Percentiles rank a stretch among this genome's conserved stretches.
Evolutionary conservation across 164 flowering plant genomes (phyloP).

Genomic region (Umbilicus rupestris): DNA sequence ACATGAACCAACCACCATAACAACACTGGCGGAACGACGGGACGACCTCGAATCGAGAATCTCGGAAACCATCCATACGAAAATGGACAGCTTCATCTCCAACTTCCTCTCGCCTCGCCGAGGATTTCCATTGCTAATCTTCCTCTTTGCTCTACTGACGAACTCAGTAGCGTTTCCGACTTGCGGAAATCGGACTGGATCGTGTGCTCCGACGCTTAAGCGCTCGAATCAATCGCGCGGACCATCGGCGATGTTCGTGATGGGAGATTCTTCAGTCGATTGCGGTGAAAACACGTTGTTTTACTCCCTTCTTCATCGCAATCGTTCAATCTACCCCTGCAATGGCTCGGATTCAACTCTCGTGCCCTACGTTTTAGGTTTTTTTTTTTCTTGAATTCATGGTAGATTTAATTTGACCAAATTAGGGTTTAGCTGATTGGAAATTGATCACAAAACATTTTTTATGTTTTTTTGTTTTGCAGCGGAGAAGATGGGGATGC

Average conservation of each 20-base stretch:
- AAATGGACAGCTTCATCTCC: not conserved
- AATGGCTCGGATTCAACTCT: conserved; percentile 32
- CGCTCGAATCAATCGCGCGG: not conserved
- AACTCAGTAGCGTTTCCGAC: not conserved
- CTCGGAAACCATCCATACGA: not conserved
- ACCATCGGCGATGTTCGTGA: conserved; percentile 25
- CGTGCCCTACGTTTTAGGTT: conserved; percentile 65
- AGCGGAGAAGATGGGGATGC: conserved; percentile 58
- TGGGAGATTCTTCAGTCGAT: conserved; percentile 78
- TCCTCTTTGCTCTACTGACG: not conserved
- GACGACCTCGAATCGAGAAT: not conserved
- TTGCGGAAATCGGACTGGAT: not conserved
- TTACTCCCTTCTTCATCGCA: conserved; percentile 27
- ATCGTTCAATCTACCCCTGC: conserved; percentile 41
- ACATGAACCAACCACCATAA: conserved; percentile 1
- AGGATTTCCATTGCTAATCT: not conserved
- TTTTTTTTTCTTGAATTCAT: not conserved
- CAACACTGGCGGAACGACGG: not conserved
- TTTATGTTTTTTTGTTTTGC: conserved; percentile 12
- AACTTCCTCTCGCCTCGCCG: not conserved
- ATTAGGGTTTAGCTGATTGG: not conserved
- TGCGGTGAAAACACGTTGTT: conserved; percentile 50
- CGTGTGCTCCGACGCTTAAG: not conserved
- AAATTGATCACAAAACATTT: not conserved
- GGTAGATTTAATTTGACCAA: not conserved